Evolutionary conservation across 2,329 filamentous ascomycete genomes (phyloP), one percentile per base, ranked within the genome.

Genomic region (Colletotrichum sp.): DNA sequence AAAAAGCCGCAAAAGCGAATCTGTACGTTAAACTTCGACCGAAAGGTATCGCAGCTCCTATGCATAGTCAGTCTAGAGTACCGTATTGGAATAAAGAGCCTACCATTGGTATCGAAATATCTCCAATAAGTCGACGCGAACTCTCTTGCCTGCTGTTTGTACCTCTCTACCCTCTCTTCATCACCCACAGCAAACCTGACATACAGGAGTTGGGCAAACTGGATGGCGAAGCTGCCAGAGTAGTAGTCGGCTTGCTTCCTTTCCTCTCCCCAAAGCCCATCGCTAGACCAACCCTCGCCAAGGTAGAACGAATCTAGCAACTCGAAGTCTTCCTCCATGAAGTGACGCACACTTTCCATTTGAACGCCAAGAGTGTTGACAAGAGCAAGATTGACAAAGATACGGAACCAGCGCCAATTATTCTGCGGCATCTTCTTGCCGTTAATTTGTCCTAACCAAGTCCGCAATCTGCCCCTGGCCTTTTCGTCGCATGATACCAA

Each of bases 401-500:
- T 82, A 1, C 86, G 84, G 69, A 88, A 88, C 86, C 87, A 88
- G 2, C 83, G 81, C 87, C 87, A 88, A 70, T 88, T 88, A 8
- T 85, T 87, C 8, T 80, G 74, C 0, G 86, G 86, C 78, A 88
- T 85, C 7, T 80, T 78, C 74, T 84, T 85, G 1, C 80, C 80
- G 55, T 87, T 87, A 8, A 88, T 84, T 1, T 82, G 82, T n/a
- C 79, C 75, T 8, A 88, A 77, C 85, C 86, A 88, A 1, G 44
- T 64, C 3, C 75, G 80, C 5, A 87, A 80, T 25, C 85, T 84
- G 1, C 39, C 49, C 39, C 81, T 83, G 13, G 80, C 80, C 36
- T 77, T 30, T 9, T 72, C 36, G 0, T 78, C 80, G 29, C 83
- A 80, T 1, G 77, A 66, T 36, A 82, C 44, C 22, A 71, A 83